Base-by-base conservation (phyloP, 169 alveolate genomes). In the Toxoplasma gondii region DNA sequence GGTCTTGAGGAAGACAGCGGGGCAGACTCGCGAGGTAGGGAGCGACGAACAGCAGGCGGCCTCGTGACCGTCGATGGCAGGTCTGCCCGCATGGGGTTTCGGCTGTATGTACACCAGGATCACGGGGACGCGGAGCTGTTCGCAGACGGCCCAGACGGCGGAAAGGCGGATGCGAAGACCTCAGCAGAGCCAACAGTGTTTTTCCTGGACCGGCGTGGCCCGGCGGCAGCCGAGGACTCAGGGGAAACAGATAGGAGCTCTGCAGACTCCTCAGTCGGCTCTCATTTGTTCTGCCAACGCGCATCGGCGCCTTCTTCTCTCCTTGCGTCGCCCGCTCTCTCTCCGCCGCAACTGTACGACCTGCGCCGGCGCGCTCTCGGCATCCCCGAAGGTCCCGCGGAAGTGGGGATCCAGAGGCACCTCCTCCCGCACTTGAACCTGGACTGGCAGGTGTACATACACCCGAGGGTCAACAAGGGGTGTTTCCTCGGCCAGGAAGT, bases 401-500 rank as follows among this genome's bases (percentile, higher is more conserved):
- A 82, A 82, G 90, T 82, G 38, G 90, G 90, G 31, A 43, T 82
- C 36, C 90, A 82, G 90, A 2, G 39, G 90, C 54, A 22, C 9
- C 43, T 92, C 36, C 94, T 88, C 39, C 45, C 36, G 24, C 38
- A 39, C 34, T 2, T 92, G 53, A 92, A 92, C 64, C 19, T 82
- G 87, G 94, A 92, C 88, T 58, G 81, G 83, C 69, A 78, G 91
- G 91, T 36, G 82, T 43, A 41, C 44, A 10, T 81, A 54, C 69
- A 69, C 88, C 41, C 70, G 31, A 39, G 80, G 1, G 90, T 82
- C n/a, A 92, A 92, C 53, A 92, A 92, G 67, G 94, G 94, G 2
- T 92, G 94, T 88, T 92, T 78, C 43, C 39, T 92, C 19, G 94
- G 94, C 53, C 94, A 92, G 74, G 94, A 92, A 43, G 70, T 67